Evolutionary conservation across 345 rosid genomes (phyloP).

Genomic region (Laguncularia racemosa): DNA sequence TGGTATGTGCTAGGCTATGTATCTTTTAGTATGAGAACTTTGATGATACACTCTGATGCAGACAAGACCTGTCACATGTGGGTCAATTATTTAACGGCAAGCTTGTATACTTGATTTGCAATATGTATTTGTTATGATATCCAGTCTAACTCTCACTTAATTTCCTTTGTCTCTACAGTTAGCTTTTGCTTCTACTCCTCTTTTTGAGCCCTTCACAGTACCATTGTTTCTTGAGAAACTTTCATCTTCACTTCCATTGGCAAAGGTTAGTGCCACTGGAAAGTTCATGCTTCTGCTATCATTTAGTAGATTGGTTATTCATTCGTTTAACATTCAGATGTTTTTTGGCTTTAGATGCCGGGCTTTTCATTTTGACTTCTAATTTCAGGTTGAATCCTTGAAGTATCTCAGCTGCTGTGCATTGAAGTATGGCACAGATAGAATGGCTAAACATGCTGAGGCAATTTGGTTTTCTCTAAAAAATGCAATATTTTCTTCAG

Average conservation of each 20-base stretch:
- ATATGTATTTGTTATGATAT: background rate
- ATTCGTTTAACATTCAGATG: background rate
- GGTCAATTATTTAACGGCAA: background rate
- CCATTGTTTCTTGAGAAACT: slow-evolving; percentile 91
- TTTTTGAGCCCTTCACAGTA: slow-evolving; percentile 80
- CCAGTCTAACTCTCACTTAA: background rate
- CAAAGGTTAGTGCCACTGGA: slow-evolving; percentile 52
- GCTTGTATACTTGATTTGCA: background rate
- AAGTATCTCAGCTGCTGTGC: slow-evolving; percentile 60
- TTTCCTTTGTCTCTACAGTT: slow-evolving; percentile 23
- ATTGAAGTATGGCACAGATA: slow-evolving; percentile 52
- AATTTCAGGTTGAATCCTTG: slow-evolving; percentile 77
- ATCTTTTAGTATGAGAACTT: background rate
- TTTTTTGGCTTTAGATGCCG: background rate
- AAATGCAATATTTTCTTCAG: slow-evolving; percentile 49
- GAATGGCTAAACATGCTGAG: slow-evolving; percentile 53
- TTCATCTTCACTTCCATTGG: slow-evolving; percentile 71
- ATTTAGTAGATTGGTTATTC: slow-evolving; percentile 1
- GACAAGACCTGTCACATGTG: too few species aligned
- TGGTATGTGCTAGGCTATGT: slow-evolving; percentile 1
- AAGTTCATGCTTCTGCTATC: slow-evolving; percentile 1
- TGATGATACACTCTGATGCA: too few species aligned
- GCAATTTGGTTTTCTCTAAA: slow-evolving; percentile 66
- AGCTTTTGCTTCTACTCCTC: slow-evolving; percentile 78
- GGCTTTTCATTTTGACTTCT: background rate